Base-by-base conservation (phyloP, 768 basidiomycete species). In the Trametes coccinea region DNA sequence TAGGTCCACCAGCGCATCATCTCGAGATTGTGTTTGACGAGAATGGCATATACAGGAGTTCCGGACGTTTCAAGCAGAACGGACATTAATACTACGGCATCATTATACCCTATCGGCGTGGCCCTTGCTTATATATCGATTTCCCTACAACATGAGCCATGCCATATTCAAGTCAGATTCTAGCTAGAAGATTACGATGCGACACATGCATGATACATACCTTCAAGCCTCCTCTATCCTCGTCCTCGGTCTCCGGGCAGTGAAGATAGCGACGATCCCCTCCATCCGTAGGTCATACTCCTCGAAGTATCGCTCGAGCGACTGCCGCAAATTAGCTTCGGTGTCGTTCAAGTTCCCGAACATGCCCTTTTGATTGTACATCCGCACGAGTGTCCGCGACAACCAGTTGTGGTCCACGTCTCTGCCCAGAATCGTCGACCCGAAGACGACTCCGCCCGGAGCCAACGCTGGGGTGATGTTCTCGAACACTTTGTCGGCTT, bases 341-440 rank as follows among this genome's bases (percentile, higher is more conserved):
- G 43, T 56, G 46, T 67, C 67, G 5, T 54, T 37, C 8, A 13
- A 7, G 49, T 67, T 67, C 7, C 61, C 44, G 39, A 67, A 66
- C 14, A 61, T 56, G 13, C 64, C 64, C 44, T 49, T 56, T 30
- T 34, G 29, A 33, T 67, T 67, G 49, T 59, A 61, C 34, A 51
- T 13, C n/a, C 33, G 10, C 56, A 66, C 52, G 16, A 63, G 27
- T n/a, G 16, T 14, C 34, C 54, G 9, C 16, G 64, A 64, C 34
- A 66, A 16, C 53, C 40, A 55, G 45, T 63, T 66, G 62, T 68
- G 67, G 8, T 48, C 58, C 8, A 40, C 16, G 27, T 39, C 46
- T 27, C 41, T 61, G 16, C 67, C 68, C 10, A 67, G 53, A 14
- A 64, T 49, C 16, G 66, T 67, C 48, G 59, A 48, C 14, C 69